phyloP scores from a whole-genome alignment of 768 basidiomycete genomes.

The Boletus huronensis region DNA sequence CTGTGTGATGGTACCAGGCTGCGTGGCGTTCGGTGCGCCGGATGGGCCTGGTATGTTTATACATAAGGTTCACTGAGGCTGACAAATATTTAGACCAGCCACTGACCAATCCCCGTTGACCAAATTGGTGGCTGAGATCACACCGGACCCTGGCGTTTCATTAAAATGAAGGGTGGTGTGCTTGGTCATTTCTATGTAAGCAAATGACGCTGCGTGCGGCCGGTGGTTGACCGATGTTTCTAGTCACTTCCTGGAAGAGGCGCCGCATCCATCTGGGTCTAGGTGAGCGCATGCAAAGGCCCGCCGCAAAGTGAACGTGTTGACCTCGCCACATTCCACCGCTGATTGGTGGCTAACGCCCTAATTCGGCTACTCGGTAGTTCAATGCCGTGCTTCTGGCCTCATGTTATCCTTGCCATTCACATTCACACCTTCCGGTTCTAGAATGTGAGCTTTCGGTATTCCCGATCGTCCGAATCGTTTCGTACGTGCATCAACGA shows the following conservation, averaged over 20 bases:
- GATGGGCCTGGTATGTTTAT: constrained; percentile 13
- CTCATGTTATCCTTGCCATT: constrained; percentile 28
- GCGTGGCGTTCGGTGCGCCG: constrained; percentile 17
- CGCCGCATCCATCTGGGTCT: constrained; percentile 8
- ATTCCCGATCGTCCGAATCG: constrained; percentile 23
- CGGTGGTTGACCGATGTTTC: constrained; percentile 5
- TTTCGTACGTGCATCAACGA: constrained; percentile 9
- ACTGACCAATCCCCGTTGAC: constrained; percentile 12
- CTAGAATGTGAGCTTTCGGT: constrained; percentile 19
- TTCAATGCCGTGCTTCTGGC: constrained; percentile 23
- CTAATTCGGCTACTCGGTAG: constrained; percentile 16
- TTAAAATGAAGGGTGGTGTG: constrained; percentile 18
- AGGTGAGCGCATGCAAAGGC: constrained; percentile 10
- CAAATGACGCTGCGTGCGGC: constrained; percentile 9
- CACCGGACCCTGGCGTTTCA: constrained; percentile 22
- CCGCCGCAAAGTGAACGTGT: constrained; percentile 17
- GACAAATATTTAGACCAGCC: constrained; percentile 22
- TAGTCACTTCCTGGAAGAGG: constrained; percentile 9
- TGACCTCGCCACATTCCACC: constrained; percentile 11
- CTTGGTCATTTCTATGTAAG: constrained; percentile 10
- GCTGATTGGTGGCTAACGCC: constrained; percentile 13
- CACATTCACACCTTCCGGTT: constrained; percentile 23
- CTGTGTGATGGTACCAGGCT: constrained; percentile 10
- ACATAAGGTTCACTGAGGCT: constrained; percentile 11
- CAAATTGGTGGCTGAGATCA: constrained; percentile 17